Conservation (phyloP, 2,329 filamentous ascomycete genomes). For the Penicillium freii region DNA sequence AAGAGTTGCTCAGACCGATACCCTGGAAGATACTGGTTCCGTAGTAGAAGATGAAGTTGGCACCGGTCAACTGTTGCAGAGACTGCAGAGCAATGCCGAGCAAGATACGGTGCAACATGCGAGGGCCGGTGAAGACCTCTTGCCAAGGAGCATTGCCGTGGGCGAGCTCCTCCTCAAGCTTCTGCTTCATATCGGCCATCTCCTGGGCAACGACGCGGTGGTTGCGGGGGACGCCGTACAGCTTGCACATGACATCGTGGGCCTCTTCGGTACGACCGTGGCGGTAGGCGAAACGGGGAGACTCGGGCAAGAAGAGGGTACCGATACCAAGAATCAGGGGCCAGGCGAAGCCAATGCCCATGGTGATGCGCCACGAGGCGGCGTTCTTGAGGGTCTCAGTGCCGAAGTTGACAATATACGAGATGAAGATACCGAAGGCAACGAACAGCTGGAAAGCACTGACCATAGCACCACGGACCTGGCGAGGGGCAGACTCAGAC, state of each 20-base stretch:
- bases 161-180: constrained; percentile 56
- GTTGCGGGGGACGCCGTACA: constrained; percentile 56
- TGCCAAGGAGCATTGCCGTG: constrained; percentile 42
- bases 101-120: constrained; percentile 48
- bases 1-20: constrained; percentile 65
- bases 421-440: constrained; percentile 51
- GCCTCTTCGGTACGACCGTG: constrained; percentile 53
- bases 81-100: constrained; percentile 49
- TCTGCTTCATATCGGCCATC: constrained; percentile 58
- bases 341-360: constrained; percentile 60
- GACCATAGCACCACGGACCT: constrained; percentile 50
- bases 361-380: constrained; percentile 50
- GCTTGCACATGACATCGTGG: constrained; percentile 52
- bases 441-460: constrained; percentile 52
- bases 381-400: constrained; percentile 44
- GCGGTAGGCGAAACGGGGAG: constrained; percentile 59
- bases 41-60: constrained; percentile 54
- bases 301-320: constrained; percentile 57
- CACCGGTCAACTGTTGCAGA: constrained; percentile 50
- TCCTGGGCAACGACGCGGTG: constrained; percentile 57
- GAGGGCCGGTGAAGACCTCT: constrained; percentile 48
- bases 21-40: constrained; percentile 63
- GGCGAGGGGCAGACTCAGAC: constrained; percentile 47
- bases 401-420: constrained; percentile 50
- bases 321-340: constrained; percentile 55